Conservation (phyloP, 345 rosid species). For the Corchorus olitorius region DNA sequence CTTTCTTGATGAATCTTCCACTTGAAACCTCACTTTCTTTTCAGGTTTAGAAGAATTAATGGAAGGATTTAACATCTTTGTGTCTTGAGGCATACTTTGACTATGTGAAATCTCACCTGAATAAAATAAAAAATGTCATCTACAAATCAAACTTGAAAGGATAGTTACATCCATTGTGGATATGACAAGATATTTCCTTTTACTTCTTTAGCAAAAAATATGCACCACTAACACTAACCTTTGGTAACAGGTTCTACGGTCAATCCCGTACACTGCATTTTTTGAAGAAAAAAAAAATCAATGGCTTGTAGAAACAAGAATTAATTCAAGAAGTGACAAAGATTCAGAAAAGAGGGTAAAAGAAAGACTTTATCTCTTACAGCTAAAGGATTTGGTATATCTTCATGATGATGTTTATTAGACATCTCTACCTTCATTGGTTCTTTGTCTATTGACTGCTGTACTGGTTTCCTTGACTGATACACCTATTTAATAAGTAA, state of each 20-base stretch:
- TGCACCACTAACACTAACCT: constrained; percentile 46
- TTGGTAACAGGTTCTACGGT: constrained; percentile 30
- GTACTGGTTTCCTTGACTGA: constrained; percentile 23
- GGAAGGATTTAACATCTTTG: constrained; percentile 14
- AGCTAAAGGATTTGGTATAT: constrained; percentile 32
- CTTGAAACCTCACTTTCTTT: constrained; percentile 27
- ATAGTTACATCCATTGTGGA: neutral
- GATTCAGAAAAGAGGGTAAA: constrained; percentile 8
- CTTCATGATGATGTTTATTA: constrained; percentile 33
- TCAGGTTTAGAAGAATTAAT: constrained; percentile 22
- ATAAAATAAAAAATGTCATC: constrained; percentile 3
- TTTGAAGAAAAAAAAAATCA: constrained; percentile 21
- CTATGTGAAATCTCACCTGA: constrained; percentile 26
- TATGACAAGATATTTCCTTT: neutral
- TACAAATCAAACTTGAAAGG: neutral
- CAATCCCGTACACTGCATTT: constrained; percentile 52
- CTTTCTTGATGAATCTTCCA: constrained; percentile 26
- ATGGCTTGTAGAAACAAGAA: neutral
- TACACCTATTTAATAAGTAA: constrained; percentile 13
- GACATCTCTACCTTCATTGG: constrained; percentile 33
- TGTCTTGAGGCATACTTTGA: constrained; percentile 13
- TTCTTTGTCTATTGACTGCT: constrained; percentile 29
- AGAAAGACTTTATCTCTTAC: constrained; percentile 36
- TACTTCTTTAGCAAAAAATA: neutral
- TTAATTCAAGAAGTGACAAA: neutral